Conservation (phyloP, 805 yeast species). For the Suhomyces sp. region DNA sequence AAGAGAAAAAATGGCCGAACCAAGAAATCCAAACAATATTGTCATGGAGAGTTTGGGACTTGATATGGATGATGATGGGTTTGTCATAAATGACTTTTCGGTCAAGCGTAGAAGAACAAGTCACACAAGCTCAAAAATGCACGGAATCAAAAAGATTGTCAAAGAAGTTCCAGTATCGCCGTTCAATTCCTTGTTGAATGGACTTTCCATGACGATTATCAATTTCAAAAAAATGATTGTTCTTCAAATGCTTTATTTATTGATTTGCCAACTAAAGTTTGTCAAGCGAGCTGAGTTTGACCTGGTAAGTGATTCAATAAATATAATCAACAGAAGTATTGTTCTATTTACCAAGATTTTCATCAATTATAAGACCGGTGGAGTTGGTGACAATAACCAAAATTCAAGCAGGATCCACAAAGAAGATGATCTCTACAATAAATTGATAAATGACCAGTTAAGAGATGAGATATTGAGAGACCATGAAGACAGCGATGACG, state of each 20-base stretch:
- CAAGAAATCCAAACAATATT: conserved; percentile 13
- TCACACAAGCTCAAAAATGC: conserved; percentile 4
- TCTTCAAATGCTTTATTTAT: conserved; percentile 41
- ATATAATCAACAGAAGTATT: conserved; percentile 23
- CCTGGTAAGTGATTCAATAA: conserved; percentile 16
- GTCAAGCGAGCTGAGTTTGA: conserved; percentile 24
- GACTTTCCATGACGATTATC: conserved; percentile 41
- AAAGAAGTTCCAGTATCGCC: conserved; percentile 37
- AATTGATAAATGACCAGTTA: conserved; percentile 38
- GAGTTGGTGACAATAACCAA: neutral
- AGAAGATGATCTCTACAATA: conserved; percentile 37
- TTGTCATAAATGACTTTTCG: conserved; percentile 43
- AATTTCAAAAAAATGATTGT: conserved; percentile 42
- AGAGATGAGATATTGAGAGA: conserved; percentile 36
- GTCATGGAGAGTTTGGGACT: conserved; percentile 38
- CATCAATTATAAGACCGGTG: conserved; percentile 33
- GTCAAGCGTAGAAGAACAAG: conserved; percentile 32
- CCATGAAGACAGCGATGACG: conserved; percentile 23
- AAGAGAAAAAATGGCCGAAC: conserved; percentile 5
- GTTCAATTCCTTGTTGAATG: conserved; percentile 41
- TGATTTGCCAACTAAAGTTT: conserved; percentile 39
- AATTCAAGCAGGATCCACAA: conserved; percentile 20
- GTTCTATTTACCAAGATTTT: conserved; percentile 36
- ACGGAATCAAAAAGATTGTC: conserved; percentile 13
- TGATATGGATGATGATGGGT: conserved; percentile 45